Base-by-base conservation (phyloP, 2,329 filamentous ascomycete species). In the Stagonosporopsis tanaceti region DNA sequence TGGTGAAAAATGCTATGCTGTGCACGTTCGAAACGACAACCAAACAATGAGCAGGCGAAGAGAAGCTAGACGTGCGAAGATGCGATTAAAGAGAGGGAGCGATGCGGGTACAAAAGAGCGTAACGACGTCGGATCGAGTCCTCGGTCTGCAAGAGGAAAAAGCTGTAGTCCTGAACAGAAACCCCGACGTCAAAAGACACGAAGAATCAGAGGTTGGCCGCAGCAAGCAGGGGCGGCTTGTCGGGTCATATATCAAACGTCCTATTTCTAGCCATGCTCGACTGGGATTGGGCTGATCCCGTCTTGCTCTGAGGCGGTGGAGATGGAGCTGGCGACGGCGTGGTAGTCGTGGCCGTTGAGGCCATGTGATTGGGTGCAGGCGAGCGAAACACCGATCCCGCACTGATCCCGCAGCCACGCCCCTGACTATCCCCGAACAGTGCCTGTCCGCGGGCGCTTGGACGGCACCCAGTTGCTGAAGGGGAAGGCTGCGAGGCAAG, bases 181-280 rank as follows among this genome's bases (percentile, higher is more conserved):
- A 68, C 63, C 65, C 67, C 70, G 61, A 71, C 58, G 69, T 68
- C 63, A 55, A 60, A 60, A 56, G 59, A 68, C 59, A 62, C 60
- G 64, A 68, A 63, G 68, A 63, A 72, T 70, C 72, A 69, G 57
- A 70, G 61, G 50, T 61, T 66, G 61, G 64, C 65, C 64, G 50
- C 56, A 47, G 35, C 50, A 63, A 47, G 62, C 64, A 69, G 67
- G 67, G 69, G 66, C 64, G 67, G 51, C 50, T 40, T 51, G 52
- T 63, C 61, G 61, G 69, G 66, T 72, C 62, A 74, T 75, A 75
- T 75, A 70, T 57, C 57, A 60, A 63, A 53, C 51, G 48, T 45
- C 42, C 65, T 66, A 64, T 66, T 62, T 50, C 50, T 62, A 65
- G 62, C 62, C 62, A 64, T 62, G 57, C 67, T 66, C 45, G 50